Conservation (phyloP, 768 basidiomycete genomes). For the Chalciporus piperatus region DNA sequence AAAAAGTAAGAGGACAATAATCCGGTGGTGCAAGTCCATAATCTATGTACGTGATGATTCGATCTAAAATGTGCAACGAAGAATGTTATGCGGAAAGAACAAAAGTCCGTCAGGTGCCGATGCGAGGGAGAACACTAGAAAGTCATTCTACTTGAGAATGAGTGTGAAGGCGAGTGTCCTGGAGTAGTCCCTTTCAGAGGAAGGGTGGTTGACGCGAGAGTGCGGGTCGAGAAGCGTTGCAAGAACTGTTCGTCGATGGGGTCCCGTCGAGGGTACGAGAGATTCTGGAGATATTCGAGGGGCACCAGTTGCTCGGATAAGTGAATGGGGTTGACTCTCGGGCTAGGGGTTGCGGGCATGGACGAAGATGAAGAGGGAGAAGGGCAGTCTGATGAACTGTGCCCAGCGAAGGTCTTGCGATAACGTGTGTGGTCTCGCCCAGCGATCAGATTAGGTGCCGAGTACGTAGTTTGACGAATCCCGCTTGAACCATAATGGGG, state of each 20-base stretch:
- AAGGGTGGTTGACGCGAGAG: constrained; percentile 16
- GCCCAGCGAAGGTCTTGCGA: constrained; percentile 22
- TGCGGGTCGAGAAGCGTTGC: constrained; percentile 47
- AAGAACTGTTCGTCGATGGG: constrained; percentile 64
- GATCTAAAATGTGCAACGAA: constrained; percentile 20
- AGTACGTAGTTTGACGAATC: constrained; percentile 32
- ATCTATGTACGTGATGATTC: constrained; percentile 27
- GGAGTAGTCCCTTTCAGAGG: constrained; percentile 15
- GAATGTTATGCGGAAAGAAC: constrained; percentile 1
- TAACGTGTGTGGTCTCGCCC: constrained; percentile 19
- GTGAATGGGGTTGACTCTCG: constrained; percentile 18
- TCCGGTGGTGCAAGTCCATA: constrained; percentile 29
- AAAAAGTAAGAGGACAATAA: constrained; percentile 14
- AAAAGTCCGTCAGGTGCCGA: constrained; percentile 1
- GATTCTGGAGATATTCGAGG: constrained; percentile 56
- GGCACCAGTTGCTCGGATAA: constrained; percentile 51
- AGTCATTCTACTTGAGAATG: constrained; percentile 28
- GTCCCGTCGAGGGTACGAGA: constrained; percentile 54
- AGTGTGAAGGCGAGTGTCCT: constrained; percentile 15
- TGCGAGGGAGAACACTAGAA: constrained; percentile 3
- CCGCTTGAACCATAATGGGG: constrained; percentile 16
- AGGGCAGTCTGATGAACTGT: constrained; percentile 24
- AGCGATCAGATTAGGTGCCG: constrained; percentile 27
- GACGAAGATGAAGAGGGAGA: constrained; percentile 39
- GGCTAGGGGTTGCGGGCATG: constrained; percentile 36